Percentiles rank a stretch among this genome's conserved stretches.
phyloP scores from a whole-genome alignment of 192 early-diverging fungal genomes.

The Coemansia furcata region DNA sequence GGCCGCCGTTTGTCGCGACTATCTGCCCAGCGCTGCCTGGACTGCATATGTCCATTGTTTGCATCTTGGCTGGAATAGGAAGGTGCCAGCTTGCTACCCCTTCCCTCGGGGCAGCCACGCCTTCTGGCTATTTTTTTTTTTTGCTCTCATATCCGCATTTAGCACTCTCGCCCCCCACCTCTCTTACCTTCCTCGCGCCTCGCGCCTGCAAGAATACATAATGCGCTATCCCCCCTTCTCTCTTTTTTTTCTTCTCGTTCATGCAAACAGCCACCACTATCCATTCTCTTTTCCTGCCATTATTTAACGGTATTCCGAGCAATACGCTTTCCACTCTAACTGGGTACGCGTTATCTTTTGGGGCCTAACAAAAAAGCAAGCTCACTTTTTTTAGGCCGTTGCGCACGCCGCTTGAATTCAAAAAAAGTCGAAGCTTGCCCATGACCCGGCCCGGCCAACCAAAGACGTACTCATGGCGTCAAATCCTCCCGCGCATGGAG shows the following conservation, averaged over 20 bases:
- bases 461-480: slow-evolving; percentile 42
- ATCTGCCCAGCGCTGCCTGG: neutral
- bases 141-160: slow-evolving; percentile 1
- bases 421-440: neutral
- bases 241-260: neutral
- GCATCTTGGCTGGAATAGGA: neutral
- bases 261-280: neutral
- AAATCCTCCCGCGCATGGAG: slow-evolving; percentile 53
- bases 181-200: neutral
- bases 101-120: neutral
- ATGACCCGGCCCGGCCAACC: slow-evolving; percentile 20
- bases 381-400: neutral
- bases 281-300: neutral
- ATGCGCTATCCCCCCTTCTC: neutral
- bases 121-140: neutral
- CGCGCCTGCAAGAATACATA: neutral
- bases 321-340: neutral
- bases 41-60: slow-evolving; percentile 1
- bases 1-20: neutral
- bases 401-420: slow-evolving; percentile 1
- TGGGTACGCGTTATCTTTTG: neutral
- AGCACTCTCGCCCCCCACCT: neutral
- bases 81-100: neutral
- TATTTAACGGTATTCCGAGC: neutral
- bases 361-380: neutral